Conservation (phyloP, 257 asterid genomes). For the Thymus mandschuricus region DNA sequence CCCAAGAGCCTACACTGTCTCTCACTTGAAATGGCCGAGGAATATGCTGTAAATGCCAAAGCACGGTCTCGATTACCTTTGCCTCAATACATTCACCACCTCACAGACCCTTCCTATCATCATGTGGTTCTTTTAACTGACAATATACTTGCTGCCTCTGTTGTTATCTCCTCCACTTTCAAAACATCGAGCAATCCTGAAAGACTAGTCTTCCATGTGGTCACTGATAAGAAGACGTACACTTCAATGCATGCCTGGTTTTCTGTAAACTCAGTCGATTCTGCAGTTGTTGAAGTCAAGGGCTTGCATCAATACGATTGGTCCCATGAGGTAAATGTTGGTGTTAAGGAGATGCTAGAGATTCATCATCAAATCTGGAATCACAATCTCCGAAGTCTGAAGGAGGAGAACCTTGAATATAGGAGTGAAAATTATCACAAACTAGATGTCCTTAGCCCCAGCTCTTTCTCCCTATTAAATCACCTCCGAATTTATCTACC, state of each 20-base stretch:
- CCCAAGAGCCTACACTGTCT: conserved; percentile 82
- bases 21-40: conserved; percentile 77
- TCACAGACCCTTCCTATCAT: conserved; percentile 61
- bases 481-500: conserved; percentile 85
- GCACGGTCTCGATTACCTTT: conserved; percentile 81
- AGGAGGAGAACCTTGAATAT: conserved; percentile 42
- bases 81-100: conserved; percentile 66
- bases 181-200: conserved; percentile 56
- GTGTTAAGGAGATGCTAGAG: conserved; percentile 67
- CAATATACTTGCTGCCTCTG: conserved; percentile 91
- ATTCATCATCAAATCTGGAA: conserved; percentile 72
- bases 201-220: conserved; percentile 73
- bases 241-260: conserved; percentile 92
- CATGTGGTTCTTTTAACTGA: conserved; percentile 84
- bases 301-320: conserved; percentile 91
- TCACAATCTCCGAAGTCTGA: conserved; percentile 48
- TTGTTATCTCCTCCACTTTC: conserved; percentile 67
- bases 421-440: conserved; percentile 47
- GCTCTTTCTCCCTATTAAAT: conserved; percentile 75
- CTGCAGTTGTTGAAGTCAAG: conserved; percentile 78
- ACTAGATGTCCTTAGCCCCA: conserved; percentile 59
- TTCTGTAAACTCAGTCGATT: conserved; percentile 59
- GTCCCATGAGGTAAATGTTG: conserved; percentile 70
- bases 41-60: conserved; percentile 66
- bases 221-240: conserved; percentile 85